phyloP scores from a whole-genome alignment of 2,329 filamentous ascomycete species.

The Beauveria rudraprayagi region DNA sequence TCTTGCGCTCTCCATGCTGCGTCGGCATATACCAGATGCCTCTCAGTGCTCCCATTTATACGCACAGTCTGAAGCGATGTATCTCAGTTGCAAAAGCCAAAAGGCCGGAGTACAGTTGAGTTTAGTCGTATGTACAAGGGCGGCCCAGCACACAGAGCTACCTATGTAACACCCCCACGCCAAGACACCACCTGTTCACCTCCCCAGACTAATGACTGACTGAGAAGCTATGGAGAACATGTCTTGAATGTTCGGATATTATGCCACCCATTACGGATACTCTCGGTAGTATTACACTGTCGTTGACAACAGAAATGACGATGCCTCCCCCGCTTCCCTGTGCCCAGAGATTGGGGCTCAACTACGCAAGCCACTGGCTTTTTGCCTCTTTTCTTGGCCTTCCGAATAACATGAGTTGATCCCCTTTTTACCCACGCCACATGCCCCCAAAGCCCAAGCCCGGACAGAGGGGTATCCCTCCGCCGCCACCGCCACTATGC shows the following conservation, averaged over 20 bases:
- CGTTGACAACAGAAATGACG: neutral
- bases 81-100: neutral
- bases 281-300: neutral
- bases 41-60: too few relatives aligned
- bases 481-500: neutral
- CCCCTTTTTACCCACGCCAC: slow-evolving; percentile 5
- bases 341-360: slow-evolving; percentile 2
- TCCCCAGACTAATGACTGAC: neutral
- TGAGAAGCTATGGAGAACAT: neutral
- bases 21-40: neutral
- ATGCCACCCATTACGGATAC: too few relatives aligned
- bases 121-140: neutral
- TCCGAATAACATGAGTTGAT: neutral
- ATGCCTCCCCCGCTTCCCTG: neutral
- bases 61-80: too few relatives aligned
- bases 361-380: neutral
- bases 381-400: neutral
- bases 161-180: neutral
- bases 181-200: neutral
- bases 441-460: neutral
- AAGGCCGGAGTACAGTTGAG: neutral
- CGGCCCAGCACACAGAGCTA: neutral
- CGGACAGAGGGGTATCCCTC: neutral
- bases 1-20: neutral
- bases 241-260: too few relatives aligned